Evolutionary conservation across 2,329 filamentous ascomycete species (phyloP).

Genomic region (Mariannaea elegans): DNA sequence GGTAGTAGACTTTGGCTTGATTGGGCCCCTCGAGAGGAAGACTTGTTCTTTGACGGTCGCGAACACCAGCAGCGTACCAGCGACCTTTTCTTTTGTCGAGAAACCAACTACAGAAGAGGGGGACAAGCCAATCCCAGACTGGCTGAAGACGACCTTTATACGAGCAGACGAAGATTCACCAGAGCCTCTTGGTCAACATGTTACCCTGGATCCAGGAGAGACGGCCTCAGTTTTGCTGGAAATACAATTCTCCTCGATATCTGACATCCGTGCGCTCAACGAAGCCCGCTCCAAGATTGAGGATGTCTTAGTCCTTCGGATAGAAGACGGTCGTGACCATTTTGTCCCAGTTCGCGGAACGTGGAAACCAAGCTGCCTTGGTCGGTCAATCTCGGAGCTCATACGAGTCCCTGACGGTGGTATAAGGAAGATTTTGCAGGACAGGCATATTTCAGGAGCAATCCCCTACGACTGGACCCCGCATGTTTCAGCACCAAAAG

Average conservation of each 20-base stretch:
- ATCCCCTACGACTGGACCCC: conserved; percentile 67
- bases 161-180: conserved; percentile 46
- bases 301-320: conserved; percentile 86
- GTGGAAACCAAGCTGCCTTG: conserved; percentile 86
- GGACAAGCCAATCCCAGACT: conserved; percentile 59
- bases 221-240: conserved; percentile 76
- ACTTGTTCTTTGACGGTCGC: conserved; percentile 81
- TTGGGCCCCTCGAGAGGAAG: conserved; percentile 74
- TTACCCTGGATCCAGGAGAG: conserved; percentile 85
- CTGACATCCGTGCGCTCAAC: conserved; percentile 76
- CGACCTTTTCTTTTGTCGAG: conserved; percentile 82
- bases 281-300: conserved; percentile 73
- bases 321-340: conserved; percentile 86
- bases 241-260: conserved; percentile 70
- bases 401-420: conserved; percentile 86
- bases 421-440: conserved; percentile 63
- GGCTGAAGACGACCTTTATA: conserved; percentile 76
- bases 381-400: conserved; percentile 86
- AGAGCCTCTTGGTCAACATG: conserved; percentile 53
- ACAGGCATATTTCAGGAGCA: conserved; percentile 52
- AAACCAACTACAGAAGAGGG: conserved; percentile 64
- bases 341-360: conserved; percentile 83
- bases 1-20: conserved; percentile 80
- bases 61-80: conserved; percentile 86
- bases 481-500: conserved; percentile 83